Evolutionary conservation across 106 monocot species (phyloP).

Genomic region (Gastrodia elata): DNA sequence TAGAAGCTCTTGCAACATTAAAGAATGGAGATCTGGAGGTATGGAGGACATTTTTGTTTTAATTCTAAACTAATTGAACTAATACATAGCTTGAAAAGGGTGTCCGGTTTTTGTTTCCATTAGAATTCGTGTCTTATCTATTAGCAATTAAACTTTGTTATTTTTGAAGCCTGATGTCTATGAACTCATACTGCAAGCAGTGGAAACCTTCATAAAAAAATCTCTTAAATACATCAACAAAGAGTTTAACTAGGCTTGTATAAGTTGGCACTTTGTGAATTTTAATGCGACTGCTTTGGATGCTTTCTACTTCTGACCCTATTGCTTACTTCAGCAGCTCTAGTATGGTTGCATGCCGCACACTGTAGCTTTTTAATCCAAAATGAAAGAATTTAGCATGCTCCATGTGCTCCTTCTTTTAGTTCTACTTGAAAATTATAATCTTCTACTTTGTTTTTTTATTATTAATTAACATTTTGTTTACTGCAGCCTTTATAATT

Average conservation of each 20-base stretch:
- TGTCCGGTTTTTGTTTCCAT: background rate
- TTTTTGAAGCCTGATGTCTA: background rate
- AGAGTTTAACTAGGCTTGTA: background rate
- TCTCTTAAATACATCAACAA: background rate
- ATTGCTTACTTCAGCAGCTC: too few species aligned
- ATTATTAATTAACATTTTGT: too few species aligned
- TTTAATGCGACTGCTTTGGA: background rate
- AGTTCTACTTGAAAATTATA: too few species aligned
- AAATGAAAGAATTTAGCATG: too few species aligned
- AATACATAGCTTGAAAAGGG: background rate
- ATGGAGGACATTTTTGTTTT: background rate
- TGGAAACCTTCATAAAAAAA: background rate
- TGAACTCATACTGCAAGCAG: too few species aligned
- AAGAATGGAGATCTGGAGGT: slow-evolving; percentile 84
- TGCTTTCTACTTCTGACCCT: background rate
- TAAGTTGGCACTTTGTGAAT: background rate
- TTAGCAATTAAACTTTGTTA: background rate
- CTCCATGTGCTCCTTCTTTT: too few species aligned
- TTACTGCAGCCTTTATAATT: too few species aligned
- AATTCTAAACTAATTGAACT: background rate
- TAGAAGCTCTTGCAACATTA: slow-evolving; percentile 60
- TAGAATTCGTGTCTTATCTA: background rate
- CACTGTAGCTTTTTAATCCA: background rate
- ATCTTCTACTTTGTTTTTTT: too few species aligned
- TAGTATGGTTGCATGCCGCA: too few species aligned